Evolutionary conservation across 495 filamentous ascomycete species (phyloP), one percentile per base, ranked within the genome.

Genomic region (Tuber brumale): DNA sequence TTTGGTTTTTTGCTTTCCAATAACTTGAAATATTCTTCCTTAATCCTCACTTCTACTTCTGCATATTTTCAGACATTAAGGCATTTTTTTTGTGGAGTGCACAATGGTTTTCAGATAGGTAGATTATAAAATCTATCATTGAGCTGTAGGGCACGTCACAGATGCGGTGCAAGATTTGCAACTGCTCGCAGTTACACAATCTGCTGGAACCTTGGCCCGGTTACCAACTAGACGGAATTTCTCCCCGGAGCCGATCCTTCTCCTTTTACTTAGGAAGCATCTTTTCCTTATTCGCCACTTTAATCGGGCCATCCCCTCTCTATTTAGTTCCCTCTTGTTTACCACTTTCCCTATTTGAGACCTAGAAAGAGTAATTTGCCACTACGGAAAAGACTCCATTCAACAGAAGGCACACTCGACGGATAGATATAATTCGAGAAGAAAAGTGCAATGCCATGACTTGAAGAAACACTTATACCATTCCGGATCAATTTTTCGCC

Each of bases 191-290:
- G 76, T 51, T 72, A 72, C 75, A 37, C 74, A 69, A 21, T 57
- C 70, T 41, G 16, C 31, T n/a, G 10, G 3, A 10, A 0, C 43
- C 57, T 73, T 42, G 35, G 57, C 70, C 72, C n/a, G n/a, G 73
- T 70, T 75, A 72, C 71, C 81, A 74, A 82, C 79, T 82, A 76
- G 80, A 69, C 76, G 80, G 80, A 81, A 79, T 35, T 45, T 23
- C 35, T 41, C 69, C 80, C 80, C 80, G 79, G n/a, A 73, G 42
- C 71, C 74, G 69, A 39, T 71, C 70, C 27, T 18, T 71, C 19
- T 71, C 19, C 27, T 70, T 70, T 72, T 69, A 31, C 71, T 74
- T 77, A 35, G 75, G 72, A 61, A 31, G n/a, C n/a, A 10, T 31
- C n/a, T 4, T 31, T 51, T 70, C 70, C 66, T 74, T 76, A 74